Conservation (phyloP, 2,329 filamentous ascomycete species). For the Nemania diffusa region DNA sequence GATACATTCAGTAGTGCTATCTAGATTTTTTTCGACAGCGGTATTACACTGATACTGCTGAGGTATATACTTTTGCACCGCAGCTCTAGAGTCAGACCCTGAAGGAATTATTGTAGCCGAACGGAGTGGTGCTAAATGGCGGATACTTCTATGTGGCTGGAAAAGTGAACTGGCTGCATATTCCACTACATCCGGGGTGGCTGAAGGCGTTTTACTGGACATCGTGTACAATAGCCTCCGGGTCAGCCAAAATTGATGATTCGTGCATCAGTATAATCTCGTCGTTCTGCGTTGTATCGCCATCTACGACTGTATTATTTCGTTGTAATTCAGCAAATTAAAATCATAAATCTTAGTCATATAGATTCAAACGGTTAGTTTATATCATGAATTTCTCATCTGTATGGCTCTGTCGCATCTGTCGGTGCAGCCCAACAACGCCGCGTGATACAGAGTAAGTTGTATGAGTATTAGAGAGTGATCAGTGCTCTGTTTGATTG, state of each 20-base stretch:
- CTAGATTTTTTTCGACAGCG: slow-evolving; percentile 30
- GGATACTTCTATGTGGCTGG: slow-evolving; percentile 12
- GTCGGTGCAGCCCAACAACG: too few species aligned
- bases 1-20: slow-evolving; percentile 28
- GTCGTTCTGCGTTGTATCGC: neutral
- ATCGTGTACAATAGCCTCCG: slow-evolving; percentile 36
- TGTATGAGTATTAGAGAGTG: neutral
- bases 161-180: slow-evolving; percentile 9
- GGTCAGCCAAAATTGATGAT: slow-evolving; percentile 27
- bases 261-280: slow-evolving; percentile 27
- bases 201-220: slow-evolving; percentile 31
- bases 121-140: neutral
- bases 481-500: neutral
- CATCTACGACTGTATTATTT: too few species aligned
- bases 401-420: too few species aligned
- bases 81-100: slow-evolving; percentile 18
- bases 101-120: neutral
- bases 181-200: slow-evolving; percentile 7
- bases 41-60: slow-evolving; percentile 19
- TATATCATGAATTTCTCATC: too few species aligned
- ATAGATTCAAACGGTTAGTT: too few species aligned
- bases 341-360: too few species aligned
- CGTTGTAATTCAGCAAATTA: too few species aligned
- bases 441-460: too few species aligned
- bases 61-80: slow-evolving; percentile 27